These are phyloP conservation scores for Xylariaceae sp. DNA, from an alignment of 2,329 filamentous ascomycete genomes.

Conservation along the genomic window DNA sequence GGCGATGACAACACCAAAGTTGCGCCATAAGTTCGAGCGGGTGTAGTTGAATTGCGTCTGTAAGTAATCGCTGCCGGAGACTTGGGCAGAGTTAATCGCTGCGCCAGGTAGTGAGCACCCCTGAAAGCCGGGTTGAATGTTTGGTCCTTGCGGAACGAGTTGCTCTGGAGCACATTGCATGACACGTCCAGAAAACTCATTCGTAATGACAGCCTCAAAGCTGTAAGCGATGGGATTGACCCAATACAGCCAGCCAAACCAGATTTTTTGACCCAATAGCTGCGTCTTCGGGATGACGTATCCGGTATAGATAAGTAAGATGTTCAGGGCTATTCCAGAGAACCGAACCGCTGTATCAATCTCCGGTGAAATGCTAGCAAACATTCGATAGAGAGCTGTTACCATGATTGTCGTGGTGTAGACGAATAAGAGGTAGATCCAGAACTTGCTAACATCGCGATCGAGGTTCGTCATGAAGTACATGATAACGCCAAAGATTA, in stretches of 20 bases:
- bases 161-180: constrained; percentile 56
- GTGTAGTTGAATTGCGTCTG: constrained; percentile 59
- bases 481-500: constrained; percentile 73
- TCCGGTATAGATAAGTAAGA: constrained; percentile 72
- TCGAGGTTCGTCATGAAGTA: constrained; percentile 81
- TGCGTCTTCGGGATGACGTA: constrained; percentile 66
- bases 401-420: constrained; percentile 40
- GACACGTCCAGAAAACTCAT: constrained; percentile 59
- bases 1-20: constrained; percentile 79
- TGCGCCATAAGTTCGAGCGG: constrained; percentile 70
- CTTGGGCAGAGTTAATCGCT: constrained; percentile 51
- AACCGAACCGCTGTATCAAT: constrained; percentile 69
- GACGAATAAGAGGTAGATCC: constrained; percentile 68
- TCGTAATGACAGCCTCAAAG: constrained; percentile 66
- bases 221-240: constrained; percentile 71
- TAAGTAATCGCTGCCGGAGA: constrained; percentile 65
- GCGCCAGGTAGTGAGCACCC: constrained; percentile 64
- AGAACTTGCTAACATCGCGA: constrained; percentile 70
- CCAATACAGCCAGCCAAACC: constrained; percentile 73
- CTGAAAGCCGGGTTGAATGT: constrained; percentile 51
- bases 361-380: constrained; percentile 42
- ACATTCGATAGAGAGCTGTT: constrained; percentile 44
- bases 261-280: constrained; percentile 66
- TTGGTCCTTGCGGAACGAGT: constrained; percentile 55
- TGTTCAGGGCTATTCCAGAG: constrained; percentile 61